phyloP scores from a whole-genome alignment of 257 asterid genomes.

The Thymus mandschuricus region DNA sequence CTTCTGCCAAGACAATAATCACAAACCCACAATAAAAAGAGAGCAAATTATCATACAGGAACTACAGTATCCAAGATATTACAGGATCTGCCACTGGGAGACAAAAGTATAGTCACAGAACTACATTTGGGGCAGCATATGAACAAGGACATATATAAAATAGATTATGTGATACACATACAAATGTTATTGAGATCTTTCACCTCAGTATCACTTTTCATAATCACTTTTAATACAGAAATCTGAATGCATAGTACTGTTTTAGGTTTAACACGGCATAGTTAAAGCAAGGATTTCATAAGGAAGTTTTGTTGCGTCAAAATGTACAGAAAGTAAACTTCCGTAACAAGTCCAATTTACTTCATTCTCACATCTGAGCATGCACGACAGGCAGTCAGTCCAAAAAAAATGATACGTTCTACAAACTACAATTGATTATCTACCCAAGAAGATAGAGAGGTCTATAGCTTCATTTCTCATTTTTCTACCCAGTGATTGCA shows the following conservation, averaged over 20 bases:
- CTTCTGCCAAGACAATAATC: constrained; percentile 16
- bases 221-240: constrained; percentile 17
- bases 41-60: constrained; percentile 8
- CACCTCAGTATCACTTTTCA: neutral
- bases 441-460: no score
- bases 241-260: constrained; percentile 11
- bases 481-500: neutral
- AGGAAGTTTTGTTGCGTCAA: constrained; percentile 8
- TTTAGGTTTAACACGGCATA: neutral
- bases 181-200: neutral
- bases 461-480: no score
- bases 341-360: neutral
- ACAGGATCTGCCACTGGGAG: neutral
- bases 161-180: neutral
- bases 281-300: neutral
- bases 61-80: constrained; percentile 15
- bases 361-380: constrained; percentile 18
- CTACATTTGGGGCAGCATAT: constrained; percentile 2
- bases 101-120: neutral
- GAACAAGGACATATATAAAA: constrained; percentile 4
- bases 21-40: constrained; percentile 11
- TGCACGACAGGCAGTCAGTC: neutral
- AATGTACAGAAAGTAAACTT: constrained; percentile 2
- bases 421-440: no score
- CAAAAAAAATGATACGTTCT: no score